Base-by-base conservation (phyloP, 163 green algal species). In the Volvox carteri region DNA sequence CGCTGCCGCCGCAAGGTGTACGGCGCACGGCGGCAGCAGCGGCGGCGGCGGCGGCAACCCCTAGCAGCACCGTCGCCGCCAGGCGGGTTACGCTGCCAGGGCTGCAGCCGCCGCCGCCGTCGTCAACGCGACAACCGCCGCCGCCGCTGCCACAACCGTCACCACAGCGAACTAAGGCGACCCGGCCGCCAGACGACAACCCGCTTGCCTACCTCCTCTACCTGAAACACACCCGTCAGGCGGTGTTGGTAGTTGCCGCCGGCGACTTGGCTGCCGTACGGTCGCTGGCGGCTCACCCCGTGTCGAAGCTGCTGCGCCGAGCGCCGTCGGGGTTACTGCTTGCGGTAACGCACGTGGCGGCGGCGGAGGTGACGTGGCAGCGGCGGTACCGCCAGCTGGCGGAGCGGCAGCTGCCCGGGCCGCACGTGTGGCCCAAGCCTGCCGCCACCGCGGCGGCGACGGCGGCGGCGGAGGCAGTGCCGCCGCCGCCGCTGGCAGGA, bases 171-270 rank as follows among this genome's bases (percentile, higher is more conserved):
- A n/a, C n/a, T n/a, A n/a, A n/a, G n/a, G n/a, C n/a, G n/a, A n/a
- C n/a, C n/a, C n/a, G n/a, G n/a, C n/a, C n/a, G n/a, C n/a, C 35
- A 12, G 46, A 56, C 5, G 12, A 58, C 28, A 8, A 12, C 0
- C 83, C 83, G 0, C 70, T 89, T 0, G 84, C 35, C 0, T 84
- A 77, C 19, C 72, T 89, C 21, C 12, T 84, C n/a, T 84, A 70
- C 72, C 8, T 84, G 25, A 84, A 84, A 52, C 39, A n/a, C 70
- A 77, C 52, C 0, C 54, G 54, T 4, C 84, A 84, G 84, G 84
- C 41, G 2, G 14, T 84, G 39, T 41, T 89, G 52, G n/a, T 89
- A 19, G 39, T 35, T 0, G 9, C 4, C n/a, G 18, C 42, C 0
- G 5, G 23, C 12, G 30, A 39, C 54, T 33, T 19, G 8, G 70